Percentiles rank a stretch among this genome's conserved stretches.
These are phyloP conservation scores for Lentinula edodes DNA, from an alignment of 768 basidiomycete species.

Conservation along the genomic window DNA sequence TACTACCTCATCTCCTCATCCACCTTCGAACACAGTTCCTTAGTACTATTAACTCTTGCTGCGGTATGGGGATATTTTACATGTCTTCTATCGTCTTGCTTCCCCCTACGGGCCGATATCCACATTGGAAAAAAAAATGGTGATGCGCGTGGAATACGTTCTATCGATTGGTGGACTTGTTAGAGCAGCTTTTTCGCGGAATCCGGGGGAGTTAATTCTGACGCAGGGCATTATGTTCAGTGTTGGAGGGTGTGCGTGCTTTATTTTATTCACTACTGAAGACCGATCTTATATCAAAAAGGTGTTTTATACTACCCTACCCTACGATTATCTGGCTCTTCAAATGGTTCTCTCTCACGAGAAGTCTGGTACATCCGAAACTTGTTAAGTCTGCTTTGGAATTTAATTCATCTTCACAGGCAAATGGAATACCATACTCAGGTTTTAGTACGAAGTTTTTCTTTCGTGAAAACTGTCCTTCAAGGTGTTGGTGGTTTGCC, in stretches of 20 bases:
- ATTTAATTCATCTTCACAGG: not conserved
- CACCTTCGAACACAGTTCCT: conserved; percentile 11
- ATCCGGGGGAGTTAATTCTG: conserved; percentile 12
- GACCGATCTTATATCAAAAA: not conserved
- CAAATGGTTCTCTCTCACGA: conserved; percentile 12
- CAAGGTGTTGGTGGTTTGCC: conserved; percentile 11
- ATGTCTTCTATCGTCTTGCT: conserved; percentile 15
- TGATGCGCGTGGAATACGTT: conserved; percentile 16
- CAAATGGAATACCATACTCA: conserved; percentile 13
- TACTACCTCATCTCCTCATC: conserved; percentile 16
- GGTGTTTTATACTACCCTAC: conserved; percentile 12
- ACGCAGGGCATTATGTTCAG: conserved; percentile 22
- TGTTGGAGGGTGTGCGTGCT: conserved; percentile 21
- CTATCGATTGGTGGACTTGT: conserved; percentile 20
- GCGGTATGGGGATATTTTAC: conserved; percentile 24
- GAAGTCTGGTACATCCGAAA: conserved; percentile 9
- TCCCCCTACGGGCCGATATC: conserved; percentile 18
- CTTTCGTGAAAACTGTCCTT: not conserved
- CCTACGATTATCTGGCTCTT: conserved; percentile 12
- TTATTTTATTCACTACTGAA: not conserved
- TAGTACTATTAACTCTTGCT: conserved; percentile 16
- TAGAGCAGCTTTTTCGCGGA: conserved; percentile 18
- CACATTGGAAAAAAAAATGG: conserved; percentile 10
- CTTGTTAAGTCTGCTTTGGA: not conserved
- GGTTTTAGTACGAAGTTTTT: conserved; percentile 9